Percentiles rank a stretch among this genome's conserved stretches.
phyloP scores from a whole-genome alignment of 768 basidiomycete genomes.

The Mrakia gelida region DNA sequence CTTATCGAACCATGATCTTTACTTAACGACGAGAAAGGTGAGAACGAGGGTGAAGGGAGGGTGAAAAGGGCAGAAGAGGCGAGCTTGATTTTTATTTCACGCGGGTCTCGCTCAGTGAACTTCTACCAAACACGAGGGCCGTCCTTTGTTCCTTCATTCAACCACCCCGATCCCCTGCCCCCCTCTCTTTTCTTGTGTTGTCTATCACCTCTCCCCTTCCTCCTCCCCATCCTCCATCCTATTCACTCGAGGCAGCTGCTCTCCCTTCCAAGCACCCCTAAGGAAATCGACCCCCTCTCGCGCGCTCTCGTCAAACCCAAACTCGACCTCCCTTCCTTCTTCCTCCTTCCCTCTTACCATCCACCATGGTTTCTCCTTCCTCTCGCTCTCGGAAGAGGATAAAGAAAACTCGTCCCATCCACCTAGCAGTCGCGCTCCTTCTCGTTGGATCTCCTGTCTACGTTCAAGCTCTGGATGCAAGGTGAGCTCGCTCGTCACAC shows the following conservation, averaged over 20 bases:
- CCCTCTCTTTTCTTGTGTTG: no score
- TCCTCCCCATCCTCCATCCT: no score
- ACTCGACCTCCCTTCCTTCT: neutral
- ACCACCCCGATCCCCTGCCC: no score
- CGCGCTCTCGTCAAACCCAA: neutral
- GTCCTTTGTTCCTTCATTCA: no score
- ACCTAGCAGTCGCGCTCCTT: neutral
- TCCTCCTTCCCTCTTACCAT: neutral
- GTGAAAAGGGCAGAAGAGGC: no score
- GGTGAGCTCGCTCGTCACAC: slow-evolving; percentile 12
- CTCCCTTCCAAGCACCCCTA: no score
- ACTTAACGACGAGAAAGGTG: neutral
- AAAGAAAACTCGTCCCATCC: neutral
- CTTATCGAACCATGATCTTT: neutral
- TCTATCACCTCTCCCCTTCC: no score
- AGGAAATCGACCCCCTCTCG: neutral
- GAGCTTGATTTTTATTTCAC: no score
- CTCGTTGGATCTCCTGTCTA: neutral
- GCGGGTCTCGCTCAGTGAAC: no score
- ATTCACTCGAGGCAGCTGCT: no score
- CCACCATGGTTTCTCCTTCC: neutral
- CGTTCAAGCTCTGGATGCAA: slow-evolving; percentile 17
- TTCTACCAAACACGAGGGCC: no score
- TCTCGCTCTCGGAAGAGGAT: neutral
- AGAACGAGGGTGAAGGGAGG: neutral